Conservation (phyloP, 768 basidiomycete species). For the Chalciporus chontae region DNA sequence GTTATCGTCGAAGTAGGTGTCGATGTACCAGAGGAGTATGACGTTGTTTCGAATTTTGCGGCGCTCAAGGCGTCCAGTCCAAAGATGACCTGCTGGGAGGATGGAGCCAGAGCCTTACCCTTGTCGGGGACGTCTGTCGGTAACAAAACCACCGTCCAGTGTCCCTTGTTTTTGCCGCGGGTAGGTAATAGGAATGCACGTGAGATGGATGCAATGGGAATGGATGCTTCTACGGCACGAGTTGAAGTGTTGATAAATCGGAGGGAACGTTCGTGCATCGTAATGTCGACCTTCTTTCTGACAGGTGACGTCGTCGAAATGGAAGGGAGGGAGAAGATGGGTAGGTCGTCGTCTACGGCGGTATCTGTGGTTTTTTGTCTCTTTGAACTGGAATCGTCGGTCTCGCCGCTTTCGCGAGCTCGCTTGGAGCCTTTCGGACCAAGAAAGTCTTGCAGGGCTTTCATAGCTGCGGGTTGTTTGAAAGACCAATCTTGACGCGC, state of each 20-base stretch:
- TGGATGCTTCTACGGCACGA: constrained; percentile 44
- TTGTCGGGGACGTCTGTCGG: constrained; percentile 52
- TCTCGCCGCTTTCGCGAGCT: constrained; percentile 15
- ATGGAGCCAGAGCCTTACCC: constrained; percentile 33
- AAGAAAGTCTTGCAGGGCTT: constrained; percentile 16
- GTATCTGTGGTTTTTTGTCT: constrained; percentile 18
- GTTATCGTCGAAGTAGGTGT: constrained; percentile 27
- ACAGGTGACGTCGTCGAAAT: constrained; percentile 71
- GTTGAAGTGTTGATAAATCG: constrained; percentile 51
- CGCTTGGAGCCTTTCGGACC: constrained; percentile 20
- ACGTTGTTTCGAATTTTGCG: constrained; percentile 42
- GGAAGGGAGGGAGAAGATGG: constrained; percentile 57
- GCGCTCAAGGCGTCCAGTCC: constrained; percentile 60
- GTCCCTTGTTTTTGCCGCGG: constrained; percentile 64
- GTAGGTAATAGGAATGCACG: constrained; percentile 75
- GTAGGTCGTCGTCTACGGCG: constrained; percentile 37
- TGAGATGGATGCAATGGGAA: constrained; percentile 47
- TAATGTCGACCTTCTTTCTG: constrained; percentile 72
- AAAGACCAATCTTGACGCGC: constrained; percentile 22
- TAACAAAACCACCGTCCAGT: constrained; percentile 71
- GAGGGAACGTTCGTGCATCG: constrained; percentile 48
- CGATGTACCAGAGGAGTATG: constrained; percentile 27
- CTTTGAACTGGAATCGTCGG: constrained; percentile 12
- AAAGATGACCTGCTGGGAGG: constrained; percentile 59
- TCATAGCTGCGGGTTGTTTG: constrained; percentile 21